Conservation (phyloP, 106 monocot species). For the Cymbidium sinense region DNA sequence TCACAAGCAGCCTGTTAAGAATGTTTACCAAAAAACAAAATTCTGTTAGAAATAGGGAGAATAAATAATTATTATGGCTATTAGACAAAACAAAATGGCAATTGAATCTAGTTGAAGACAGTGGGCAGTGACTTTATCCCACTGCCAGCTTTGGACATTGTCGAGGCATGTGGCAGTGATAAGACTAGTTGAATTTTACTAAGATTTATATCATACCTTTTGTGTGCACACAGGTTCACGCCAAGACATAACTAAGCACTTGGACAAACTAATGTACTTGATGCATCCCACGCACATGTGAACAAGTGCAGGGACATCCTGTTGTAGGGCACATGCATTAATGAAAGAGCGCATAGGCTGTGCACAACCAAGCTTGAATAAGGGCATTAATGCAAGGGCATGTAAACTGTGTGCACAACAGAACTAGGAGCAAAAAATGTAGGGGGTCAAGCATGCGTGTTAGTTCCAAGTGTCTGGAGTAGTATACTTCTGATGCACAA, state of each 20-base stretch:
- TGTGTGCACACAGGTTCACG: not conserved
- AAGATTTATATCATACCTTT: not conserved
- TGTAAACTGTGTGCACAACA: not conserved
- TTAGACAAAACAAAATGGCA: not conserved
- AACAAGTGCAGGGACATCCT: not conserved
- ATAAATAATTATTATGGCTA: not conserved
- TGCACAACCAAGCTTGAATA: no score
- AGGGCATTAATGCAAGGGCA: no score
- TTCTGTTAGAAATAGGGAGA: not conserved
- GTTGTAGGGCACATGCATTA: not conserved
- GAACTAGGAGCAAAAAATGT: not conserved
- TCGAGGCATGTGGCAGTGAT: no score
- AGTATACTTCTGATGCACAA: not conserved
- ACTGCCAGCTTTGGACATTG: no score
- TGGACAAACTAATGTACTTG: not conserved
- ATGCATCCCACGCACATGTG: not conserved
- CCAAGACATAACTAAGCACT: not conserved
- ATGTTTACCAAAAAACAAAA: not conserved
- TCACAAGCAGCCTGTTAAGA: conserved; percentile 9
- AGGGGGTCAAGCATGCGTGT: not conserved
- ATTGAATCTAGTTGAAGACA: not conserved
- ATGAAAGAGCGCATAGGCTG: not conserved
- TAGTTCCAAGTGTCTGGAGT: not conserved
- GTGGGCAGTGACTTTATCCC: no score
- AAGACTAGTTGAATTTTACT: not conserved